Percentiles rank a stretch among this genome's conserved stretches.
These are phyloP conservation scores for Sclerospora graminicola DNA, from an alignment of 352 stramenopile genomes.

Conservation along the genomic window DNA sequence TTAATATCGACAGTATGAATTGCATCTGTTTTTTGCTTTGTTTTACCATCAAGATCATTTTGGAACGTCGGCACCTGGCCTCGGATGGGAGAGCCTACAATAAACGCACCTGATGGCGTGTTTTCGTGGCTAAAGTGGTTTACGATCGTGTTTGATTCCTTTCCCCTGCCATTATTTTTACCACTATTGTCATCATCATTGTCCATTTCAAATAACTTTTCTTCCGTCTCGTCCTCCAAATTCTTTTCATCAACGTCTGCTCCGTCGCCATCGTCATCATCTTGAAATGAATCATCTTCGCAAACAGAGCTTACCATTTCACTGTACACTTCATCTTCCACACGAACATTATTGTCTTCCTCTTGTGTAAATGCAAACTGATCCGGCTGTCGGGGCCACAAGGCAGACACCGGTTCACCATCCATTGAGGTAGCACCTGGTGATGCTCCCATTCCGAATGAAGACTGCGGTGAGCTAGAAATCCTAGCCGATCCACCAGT, in stretches of 20 bases:
- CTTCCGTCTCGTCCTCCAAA: constrained; percentile 18
- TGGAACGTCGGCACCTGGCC: constrained; percentile 20
- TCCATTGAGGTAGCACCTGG: constrained; percentile 55
- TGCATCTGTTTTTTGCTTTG: constrained; percentile 13
- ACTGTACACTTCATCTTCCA: constrained; percentile 75
- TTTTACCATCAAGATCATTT: constrained; percentile 17
- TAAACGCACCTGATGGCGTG: constrained; percentile 5
- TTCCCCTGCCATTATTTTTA: constrained; percentile 6
- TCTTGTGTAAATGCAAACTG: constrained; percentile 83
- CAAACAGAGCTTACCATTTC: constrained; percentile 59
- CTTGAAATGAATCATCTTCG: constrained; percentile 43
- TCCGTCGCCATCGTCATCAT: constrained; percentile 26
- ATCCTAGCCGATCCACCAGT: constrained; percentile 20
- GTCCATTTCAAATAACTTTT: constrained; percentile 58
- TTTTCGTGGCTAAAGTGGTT: constrained; percentile 5
- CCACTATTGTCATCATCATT: constrained; percentile 19
- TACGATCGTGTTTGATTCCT: constrained; percentile 11
- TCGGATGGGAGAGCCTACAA: constrained; percentile 11
- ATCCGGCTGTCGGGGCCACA: constrained; percentile 72
- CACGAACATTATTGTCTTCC: constrained; percentile 45
- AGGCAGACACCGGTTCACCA: constrained; percentile 53
- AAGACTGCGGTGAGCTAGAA: constrained; percentile 60
- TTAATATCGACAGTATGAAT: constrained; percentile 31
- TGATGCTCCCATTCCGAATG: constrained; percentile 47
- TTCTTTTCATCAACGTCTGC: constrained; percentile 9